Evolutionary conservation across 257 asterid species (phyloP).

Genomic region (Haberlea rhodopensis): DNA sequence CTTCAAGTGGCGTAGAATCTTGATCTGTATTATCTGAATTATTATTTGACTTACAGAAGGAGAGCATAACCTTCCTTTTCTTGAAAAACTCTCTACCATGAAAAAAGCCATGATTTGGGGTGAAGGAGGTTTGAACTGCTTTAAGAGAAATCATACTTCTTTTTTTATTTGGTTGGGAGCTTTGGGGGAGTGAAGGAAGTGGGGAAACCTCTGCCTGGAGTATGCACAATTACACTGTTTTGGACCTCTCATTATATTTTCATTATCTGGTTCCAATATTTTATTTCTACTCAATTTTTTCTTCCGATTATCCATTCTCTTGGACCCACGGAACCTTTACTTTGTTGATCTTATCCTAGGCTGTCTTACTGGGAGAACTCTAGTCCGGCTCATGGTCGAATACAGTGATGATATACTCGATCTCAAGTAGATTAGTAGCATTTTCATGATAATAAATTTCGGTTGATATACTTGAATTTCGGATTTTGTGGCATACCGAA

Average conservation of each 20-base stretch:
- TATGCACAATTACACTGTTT: neutral
- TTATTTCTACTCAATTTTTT: no score
- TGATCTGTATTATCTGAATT: conserved; percentile 47
- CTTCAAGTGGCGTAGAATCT: conserved; percentile 46
- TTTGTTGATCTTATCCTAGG: neutral
- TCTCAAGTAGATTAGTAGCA: neutral
- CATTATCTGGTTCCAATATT: neutral
- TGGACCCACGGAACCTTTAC: neutral
- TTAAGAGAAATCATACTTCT: conserved; percentile 55
- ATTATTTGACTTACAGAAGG: conserved; percentile 43
- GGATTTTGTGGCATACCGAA: no score
- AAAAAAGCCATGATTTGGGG: conserved; percentile 35
- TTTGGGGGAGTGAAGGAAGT: conserved; percentile 7
- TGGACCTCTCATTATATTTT: neutral
- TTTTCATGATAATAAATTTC: no score
- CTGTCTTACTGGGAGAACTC: neutral
- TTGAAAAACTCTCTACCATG: conserved; percentile 34
- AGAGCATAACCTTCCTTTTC: conserved; percentile 33
- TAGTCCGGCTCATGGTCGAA: neutral
- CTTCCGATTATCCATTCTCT: neutral
- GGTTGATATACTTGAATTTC: no score
- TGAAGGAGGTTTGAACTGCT: conserved; percentile 56
- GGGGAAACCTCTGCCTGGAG: conserved; percentile 7
- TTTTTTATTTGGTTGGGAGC: conserved; percentile 10
- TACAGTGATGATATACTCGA: no score